Conservation (phyloP, 2,329 filamentous ascomycete genomes). For the Metarhizium sp. region DNA sequence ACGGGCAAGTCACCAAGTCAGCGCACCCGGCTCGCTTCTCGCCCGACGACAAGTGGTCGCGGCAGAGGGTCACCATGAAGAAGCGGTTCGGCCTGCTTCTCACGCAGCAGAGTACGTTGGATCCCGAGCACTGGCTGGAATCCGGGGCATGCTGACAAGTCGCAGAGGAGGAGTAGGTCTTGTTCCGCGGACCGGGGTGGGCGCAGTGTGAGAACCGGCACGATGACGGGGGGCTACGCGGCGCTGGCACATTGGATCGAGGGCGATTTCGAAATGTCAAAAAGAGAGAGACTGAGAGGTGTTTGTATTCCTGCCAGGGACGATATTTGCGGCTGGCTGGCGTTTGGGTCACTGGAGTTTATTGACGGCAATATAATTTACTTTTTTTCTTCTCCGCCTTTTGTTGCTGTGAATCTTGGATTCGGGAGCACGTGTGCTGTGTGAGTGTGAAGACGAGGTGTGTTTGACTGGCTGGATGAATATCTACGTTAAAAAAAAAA, state of each 20-base stretch:
- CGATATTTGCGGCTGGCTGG: neutral
- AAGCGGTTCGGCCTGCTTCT: conserved; percentile 82
- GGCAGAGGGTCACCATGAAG: conserved; percentile 91
- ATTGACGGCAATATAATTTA: no score
- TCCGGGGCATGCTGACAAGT: neutral
- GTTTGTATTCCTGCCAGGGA: no score
- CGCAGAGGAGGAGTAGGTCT: conserved; percentile 1
- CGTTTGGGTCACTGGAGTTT: neutral
- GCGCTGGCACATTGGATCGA: no score
- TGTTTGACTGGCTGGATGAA: no score
- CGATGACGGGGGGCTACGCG: no score
- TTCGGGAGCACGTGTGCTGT: no score
- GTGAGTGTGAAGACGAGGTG: no score
- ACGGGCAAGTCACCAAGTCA: conserved; percentile 84
- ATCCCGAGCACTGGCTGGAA: neutral
- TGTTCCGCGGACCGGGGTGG: neutral
- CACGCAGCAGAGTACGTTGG: conserved; percentile 58
- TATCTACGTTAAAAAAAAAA: neutral
- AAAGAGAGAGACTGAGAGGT: no score
- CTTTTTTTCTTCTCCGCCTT: neutral
- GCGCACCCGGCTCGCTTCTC: conserved; percentile 95
- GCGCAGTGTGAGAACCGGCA: no score
- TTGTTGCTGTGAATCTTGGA: no score
- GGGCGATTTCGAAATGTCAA: no score
- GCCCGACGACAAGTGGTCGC: conserved; percentile 97